Percentiles rank a stretch among this genome's conserved stretches.
Conservation (phyloP, 176 grass and related monocot species). For the Eremochloa ophiuroides region DNA sequence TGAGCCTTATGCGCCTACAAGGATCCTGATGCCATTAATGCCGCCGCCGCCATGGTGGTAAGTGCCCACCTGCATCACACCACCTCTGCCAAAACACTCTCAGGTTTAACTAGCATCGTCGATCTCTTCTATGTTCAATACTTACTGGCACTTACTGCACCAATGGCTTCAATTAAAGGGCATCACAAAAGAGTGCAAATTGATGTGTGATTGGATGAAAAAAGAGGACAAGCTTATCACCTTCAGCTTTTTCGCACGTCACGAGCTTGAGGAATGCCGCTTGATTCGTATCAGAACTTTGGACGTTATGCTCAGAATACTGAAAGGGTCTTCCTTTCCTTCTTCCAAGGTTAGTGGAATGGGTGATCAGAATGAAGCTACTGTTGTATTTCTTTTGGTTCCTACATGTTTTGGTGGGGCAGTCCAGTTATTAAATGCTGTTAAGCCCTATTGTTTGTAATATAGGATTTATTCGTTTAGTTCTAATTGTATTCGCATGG, state of each 20-base stretch:
- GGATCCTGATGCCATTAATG: not conserved
- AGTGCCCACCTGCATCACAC: not conserved
- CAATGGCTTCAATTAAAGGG: not conserved
- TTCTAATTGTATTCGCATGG: too few relatives aligned
- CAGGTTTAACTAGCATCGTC: not conserved
- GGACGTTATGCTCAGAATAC: not conserved
- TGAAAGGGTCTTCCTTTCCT: not conserved
- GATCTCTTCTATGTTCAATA: not conserved
- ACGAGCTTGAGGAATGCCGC: not conserved
- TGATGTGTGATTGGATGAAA: conserved; percentile 4
- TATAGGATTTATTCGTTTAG: too few relatives aligned
- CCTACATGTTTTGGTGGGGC: not conserved
- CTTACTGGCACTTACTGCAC: not conserved
- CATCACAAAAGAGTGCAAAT: not conserved
- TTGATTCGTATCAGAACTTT: not conserved
- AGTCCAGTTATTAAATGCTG: not conserved
- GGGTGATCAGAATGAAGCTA: not conserved
- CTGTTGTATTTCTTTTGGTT: not conserved
- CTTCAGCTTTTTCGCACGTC: not conserved
- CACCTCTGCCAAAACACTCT: not conserved
- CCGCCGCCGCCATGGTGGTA: not conserved
- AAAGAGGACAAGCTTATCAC: not conserved
- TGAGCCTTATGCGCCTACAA: not conserved
- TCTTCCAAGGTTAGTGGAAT: not conserved
- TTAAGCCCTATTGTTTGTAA: too few relatives aligned